phyloP scores from a whole-genome alignment of 257 asterid genomes.

The Plantago major region DNA sequence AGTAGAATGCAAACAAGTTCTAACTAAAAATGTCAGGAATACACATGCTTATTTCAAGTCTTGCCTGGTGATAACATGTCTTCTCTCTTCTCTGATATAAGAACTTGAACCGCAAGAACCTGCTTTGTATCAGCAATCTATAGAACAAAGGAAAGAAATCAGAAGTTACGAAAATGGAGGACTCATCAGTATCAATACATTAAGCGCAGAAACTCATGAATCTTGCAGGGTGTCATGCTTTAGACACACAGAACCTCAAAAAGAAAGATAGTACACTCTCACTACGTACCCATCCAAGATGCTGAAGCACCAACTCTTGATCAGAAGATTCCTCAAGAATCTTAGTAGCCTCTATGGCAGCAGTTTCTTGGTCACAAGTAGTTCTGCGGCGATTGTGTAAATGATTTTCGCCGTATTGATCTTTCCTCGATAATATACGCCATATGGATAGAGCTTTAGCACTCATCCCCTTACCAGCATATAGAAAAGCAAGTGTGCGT shows the following conservation, averaged over 20 bases:
- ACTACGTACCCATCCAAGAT: constrained; percentile 87
- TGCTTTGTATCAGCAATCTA: constrained; percentile 89
- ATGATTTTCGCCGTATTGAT: constrained; percentile 39
- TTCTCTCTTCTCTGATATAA: constrained; percentile 74
- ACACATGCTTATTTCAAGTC: constrained; percentile 18
- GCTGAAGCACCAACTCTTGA: constrained; percentile 83
- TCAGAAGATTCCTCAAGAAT: constrained; percentile 85
- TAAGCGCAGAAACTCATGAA: constrained; percentile 19
- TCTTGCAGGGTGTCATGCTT: background rate
- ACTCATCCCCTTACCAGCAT: constrained; percentile 87
- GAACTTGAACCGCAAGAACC: constrained; percentile 74
- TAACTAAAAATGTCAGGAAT: constrained; percentile 7
- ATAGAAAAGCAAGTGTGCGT: constrained; percentile 87
- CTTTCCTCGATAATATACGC: constrained; percentile 75
- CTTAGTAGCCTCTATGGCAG: constrained; percentile 76
- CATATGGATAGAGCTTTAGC: constrained; percentile 85
- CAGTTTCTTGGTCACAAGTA: constrained; percentile 45
- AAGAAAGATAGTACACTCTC: constrained; percentile 8
- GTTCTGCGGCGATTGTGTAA: constrained; percentile 36
- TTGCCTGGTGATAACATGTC: constrained; percentile 72
- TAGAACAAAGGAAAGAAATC: constrained; percentile 6
- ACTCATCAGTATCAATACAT: constrained; percentile 16
- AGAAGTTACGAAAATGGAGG: background rate
- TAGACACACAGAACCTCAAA: background rate
- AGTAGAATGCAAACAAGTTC: constrained; percentile 4